A percentile compares a stretch with the other conserved stretches of the same genome.
Evolutionary conservation across 306 rosid genomes (phyloP).

Genomic region (Hippophae tibetana): DNA sequence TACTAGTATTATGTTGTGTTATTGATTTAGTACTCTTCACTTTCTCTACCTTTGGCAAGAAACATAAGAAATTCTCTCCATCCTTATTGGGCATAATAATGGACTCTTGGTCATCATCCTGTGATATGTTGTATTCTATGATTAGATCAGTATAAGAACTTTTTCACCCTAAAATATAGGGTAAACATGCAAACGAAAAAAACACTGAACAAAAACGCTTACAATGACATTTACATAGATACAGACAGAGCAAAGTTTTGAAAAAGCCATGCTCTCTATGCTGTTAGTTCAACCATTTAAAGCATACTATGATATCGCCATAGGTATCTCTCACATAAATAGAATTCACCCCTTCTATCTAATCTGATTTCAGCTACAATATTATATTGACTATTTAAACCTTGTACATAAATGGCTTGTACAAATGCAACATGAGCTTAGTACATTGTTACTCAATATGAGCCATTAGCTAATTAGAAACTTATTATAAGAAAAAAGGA

Average conservation of each 20-base stretch:
- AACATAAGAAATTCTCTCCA: constrained; percentile 69
- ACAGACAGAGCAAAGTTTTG: not conserved
- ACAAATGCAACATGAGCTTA: no score
- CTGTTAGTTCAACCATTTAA: no score
- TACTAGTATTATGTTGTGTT: constrained; percentile 59
- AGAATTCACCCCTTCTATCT: no score
- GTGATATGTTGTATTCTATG: constrained; percentile 17
- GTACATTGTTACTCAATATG: no score
- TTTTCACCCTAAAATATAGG: not conserved
- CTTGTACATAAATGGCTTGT: no score
- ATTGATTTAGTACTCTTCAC: constrained; percentile 52
- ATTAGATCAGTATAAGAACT: not conserved
- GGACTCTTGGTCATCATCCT: constrained; percentile 86
- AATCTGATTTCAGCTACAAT: no score
- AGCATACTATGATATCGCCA: no score
- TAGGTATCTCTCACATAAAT: no score
- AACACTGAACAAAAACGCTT: constrained; percentile 1
- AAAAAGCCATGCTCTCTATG: no score
- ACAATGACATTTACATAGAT: not conserved
- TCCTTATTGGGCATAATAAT: constrained; percentile 57
- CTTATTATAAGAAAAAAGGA: no score
- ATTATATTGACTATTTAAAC: no score
- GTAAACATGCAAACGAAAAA: not conserved
- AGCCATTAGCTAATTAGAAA: no score
- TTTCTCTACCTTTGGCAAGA: constrained; percentile 84